Conservation (phyloP, 306 rosid genomes). For the Crotalaria pallida region DNA sequence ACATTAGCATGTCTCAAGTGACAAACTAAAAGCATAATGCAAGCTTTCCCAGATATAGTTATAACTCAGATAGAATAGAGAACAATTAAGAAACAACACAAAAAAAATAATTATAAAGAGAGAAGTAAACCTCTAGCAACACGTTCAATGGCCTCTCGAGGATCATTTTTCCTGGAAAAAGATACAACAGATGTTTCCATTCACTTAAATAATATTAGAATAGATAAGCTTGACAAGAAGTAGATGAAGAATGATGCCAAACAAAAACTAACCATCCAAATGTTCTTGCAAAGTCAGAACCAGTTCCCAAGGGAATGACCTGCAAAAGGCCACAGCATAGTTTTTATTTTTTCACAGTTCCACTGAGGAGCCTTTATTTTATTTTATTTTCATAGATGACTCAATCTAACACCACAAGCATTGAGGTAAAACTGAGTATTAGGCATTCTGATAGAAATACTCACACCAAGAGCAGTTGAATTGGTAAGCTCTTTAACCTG, state of each 20-base stretch:
- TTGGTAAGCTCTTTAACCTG: constrained; percentile 43
- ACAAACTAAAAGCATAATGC: constrained; percentile 19
- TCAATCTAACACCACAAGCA: constrained; percentile 5
- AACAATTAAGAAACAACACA: background rate
- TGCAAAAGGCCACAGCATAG: constrained; percentile 42
- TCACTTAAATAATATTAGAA: constrained; percentile 21
- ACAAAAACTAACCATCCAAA: constrained; percentile 62
- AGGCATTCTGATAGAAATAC: constrained; percentile 28
- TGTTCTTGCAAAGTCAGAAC: constrained; percentile 88
- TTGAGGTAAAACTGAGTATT: background rate
- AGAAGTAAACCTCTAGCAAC: constrained; percentile 55
- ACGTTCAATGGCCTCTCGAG: constrained; percentile 75
- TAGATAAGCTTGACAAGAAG: background rate
- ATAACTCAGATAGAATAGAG: background rate
- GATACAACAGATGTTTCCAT: constrained; percentile 12
- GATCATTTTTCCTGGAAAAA: constrained; percentile 75
- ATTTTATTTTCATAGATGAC: constrained; percentile 15
- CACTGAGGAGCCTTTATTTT: constrained; percentile 18
- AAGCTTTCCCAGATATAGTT: constrained; percentile 6
- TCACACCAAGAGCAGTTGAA: constrained; percentile 96
- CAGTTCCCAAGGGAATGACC: constrained; percentile 96
- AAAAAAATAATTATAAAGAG: background rate
- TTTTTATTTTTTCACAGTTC: constrained; percentile 15
- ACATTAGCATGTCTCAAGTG: constrained; percentile 17
- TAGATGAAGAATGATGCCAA: constrained; percentile 5